Evolutionary conservation across 352 stramenopile species (phyloP), one percentile per base, ranked within the genome.

Genomic region (Sclerospora graminicola): DNA sequence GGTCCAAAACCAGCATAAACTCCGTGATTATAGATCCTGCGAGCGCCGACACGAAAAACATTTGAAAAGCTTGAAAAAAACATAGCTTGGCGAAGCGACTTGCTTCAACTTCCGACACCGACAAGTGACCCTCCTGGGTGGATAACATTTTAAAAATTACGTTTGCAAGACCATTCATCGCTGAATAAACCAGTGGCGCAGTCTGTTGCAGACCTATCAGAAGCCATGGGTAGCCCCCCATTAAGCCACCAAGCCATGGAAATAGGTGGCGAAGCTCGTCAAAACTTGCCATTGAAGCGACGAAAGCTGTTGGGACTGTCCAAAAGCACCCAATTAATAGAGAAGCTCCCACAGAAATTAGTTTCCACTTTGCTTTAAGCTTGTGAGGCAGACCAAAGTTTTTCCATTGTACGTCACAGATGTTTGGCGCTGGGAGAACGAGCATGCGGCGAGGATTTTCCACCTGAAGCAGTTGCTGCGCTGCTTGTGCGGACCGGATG

Each of bases 31-130:
- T 60, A 10, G 77, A 84, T 2, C 77, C 77, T 4, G 69, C 72
- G 7, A 89, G 58, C 14, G 67, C 68, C 20, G 77, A 77, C 21
- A 89, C 74, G 43, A 89, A 89, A 33, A 89, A 89, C 63, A 84
- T 83, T 51, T 87, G 74, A 46, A 89, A 77, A 20, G 83, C 60
- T 51, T 89, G 77, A 42, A 84, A 86, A 49, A 75, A 80, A 48
- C 66, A 75, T 2, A 89, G 55, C 55, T 89, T 89, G 10, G 66
- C 66, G 46, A 89, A 89, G 9, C 78, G 64, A 38, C 63, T 81
- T 11, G 74, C 74, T 39, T 82, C 61, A 10, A 89, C 66, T 35
- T 84, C 67, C 19, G 76, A 78, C 15, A 66, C 60, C 13, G 77
- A 85, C 21, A 80, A 43, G 45, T 89, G 68, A 20, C 77, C 77